Percentiles rank a stretch among this genome's conserved stretches.
Conservation (phyloP, 176 grass and related monocot species). For the Zoysia japonica region DNA sequence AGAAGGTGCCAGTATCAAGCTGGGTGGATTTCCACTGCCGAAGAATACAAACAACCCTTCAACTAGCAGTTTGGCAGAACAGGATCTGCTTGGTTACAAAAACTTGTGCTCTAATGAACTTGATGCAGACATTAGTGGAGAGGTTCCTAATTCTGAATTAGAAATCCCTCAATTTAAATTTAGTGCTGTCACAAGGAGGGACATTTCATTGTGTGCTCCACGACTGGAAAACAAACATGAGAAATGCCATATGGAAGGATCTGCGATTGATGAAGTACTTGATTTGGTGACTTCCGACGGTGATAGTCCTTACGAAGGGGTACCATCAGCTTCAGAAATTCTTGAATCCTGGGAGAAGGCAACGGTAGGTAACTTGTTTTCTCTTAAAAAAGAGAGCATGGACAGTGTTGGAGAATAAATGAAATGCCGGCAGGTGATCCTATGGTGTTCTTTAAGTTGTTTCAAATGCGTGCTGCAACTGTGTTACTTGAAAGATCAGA, state of each 20-base stretch:
- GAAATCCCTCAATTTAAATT: slow-evolving; percentile 4
- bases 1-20: slow-evolving; percentile 27
- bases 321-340: slow-evolving; percentile 62
- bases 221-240: slow-evolving; percentile 32
- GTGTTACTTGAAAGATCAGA: neutral
- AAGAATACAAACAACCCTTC: slow-evolving; percentile 5
- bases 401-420: neutral
- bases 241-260: slow-evolving; percentile 19
- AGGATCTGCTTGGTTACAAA: slow-evolving; percentile 23
- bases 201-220: slow-evolving; percentile 5
- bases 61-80: slow-evolving; percentile 11
- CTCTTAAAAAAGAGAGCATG: slow-evolving; percentile 17
- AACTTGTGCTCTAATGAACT: neutral
- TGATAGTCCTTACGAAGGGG: slow-evolving; percentile 37
- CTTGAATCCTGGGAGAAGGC: slow-evolving; percentile 58
- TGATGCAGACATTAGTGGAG: neutral
- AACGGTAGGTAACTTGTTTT: slow-evolving; percentile 33
- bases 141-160: slow-evolving; percentile 7
- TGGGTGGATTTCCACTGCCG: neutral
- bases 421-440: neutral
- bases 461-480: neutral
- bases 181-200: neutral
- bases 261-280: slow-evolving; percentile 52
- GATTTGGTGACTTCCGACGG: slow-evolving; percentile 48
- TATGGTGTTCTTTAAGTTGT: neutral